Base-by-base conservation (phyloP, 2,329 filamentous ascomycete species). In the Fusarium zealandicum region DNA sequence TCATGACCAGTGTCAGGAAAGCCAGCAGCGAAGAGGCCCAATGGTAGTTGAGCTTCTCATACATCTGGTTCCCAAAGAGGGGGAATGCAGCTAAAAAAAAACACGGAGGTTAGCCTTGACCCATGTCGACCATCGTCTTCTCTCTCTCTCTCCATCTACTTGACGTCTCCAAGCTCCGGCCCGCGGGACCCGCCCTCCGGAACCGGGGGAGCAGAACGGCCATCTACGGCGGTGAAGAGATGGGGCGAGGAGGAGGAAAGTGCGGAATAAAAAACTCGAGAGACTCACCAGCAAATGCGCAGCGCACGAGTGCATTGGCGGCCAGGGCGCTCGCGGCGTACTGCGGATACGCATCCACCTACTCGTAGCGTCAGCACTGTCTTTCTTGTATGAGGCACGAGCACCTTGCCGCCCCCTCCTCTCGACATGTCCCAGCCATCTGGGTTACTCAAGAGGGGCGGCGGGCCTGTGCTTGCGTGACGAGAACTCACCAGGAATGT, bases 301-400 rank as follows among this genome's bases (percentile, higher is more conserved):
- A 92, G 46, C 93, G 83, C 51, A 89, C 83, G 71, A 95, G 90
- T 39, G 88, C 89, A 68, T 96, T 95, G 37, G 92, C 91, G 11
- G 92, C 91, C 72, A 96, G 80, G 4, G 92, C 91, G 52, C 82
- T 87, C 39, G 90, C 90, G 20, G 89, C 89, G 70, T 90, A 92
- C 20, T 85, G 73, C 47, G 89, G 88, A 73, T 93, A 93, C 17
- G 89, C 88, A 71, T 92, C 90, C 63, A 90, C 88, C 74, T 84
- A 42, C 54, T 50, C 37, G 46, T 44, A 48, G 39, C 40, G 36
- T 66, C 56, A 68, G 63, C 55, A 59, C 31, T 56, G 53, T 20
- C 47, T 62, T 32, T 20, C 47, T 62, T 32, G n/a, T 35, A 27
- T 55, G 35, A 58, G 54, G 57, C 59, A 61, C 54, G 54, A 60